Evolutionary conservation across 345 rosid species (phyloP).

Genomic region (Bretschneidera sinensis): DNA sequence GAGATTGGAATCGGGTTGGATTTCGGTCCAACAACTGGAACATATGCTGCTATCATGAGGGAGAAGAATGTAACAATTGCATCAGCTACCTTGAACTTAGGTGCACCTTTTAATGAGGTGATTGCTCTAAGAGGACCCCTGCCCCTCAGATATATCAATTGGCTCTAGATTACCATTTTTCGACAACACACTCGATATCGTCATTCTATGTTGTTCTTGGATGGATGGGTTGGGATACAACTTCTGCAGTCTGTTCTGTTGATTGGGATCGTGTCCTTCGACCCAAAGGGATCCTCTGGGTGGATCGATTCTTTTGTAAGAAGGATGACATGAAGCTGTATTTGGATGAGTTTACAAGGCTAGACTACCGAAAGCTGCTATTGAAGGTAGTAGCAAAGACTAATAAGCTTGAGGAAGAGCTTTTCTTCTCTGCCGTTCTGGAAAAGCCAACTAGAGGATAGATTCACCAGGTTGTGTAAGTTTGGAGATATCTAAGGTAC

Average conservation of each 20-base stretch:
- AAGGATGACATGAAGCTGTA: constrained; percentile 37
- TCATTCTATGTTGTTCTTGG: constrained; percentile 43
- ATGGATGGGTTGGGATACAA: constrained; percentile 47
- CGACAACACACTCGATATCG: constrained; percentile 50
- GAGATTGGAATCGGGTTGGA: constrained; percentile 51
- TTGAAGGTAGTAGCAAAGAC: constrained; percentile 48
- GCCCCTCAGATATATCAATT: constrained; percentile 38
- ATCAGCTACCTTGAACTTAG: too few species aligned
- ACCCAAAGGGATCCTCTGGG: constrained; percentile 46
- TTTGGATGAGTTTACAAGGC: constrained; percentile 37
- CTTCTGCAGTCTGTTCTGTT: constrained; percentile 41
- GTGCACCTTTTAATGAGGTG: constrained; percentile 50
- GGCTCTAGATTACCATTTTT: constrained; percentile 56
- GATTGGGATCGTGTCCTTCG: constrained; percentile 54
- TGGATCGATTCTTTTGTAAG: constrained; percentile 51
- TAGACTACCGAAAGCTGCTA: constrained; percentile 36
- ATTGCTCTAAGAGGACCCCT: constrained; percentile 48
- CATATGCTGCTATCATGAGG: constrained; percentile 55
- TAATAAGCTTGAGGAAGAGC: constrained; percentile 37
- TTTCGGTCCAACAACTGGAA: constrained; percentile 47
- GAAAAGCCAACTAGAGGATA: constrained; percentile 44
- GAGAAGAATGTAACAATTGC: constrained; percentile 33
- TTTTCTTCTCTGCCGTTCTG: constrained; percentile 51
- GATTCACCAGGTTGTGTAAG: constrained; percentile 3
- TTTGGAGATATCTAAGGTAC: too few species aligned